Percentiles rank a stretch among this genome's conserved stretches.
Conservation (phyloP, 1,284 basidiomycete species). For the Papiliotrema flavescens region DNA sequence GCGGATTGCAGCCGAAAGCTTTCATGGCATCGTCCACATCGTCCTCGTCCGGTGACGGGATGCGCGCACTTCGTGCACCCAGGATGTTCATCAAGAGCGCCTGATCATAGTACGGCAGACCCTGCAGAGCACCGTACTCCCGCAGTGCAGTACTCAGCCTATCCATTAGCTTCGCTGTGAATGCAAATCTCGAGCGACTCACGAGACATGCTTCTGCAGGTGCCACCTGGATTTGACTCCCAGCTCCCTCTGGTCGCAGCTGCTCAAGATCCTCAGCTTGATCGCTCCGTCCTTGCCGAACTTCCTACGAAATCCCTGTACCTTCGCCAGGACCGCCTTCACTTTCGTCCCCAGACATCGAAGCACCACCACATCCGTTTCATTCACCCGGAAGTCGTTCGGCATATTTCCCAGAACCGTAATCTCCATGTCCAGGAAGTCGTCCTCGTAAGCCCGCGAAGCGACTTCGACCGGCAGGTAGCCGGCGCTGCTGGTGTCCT, state of each 20-base stretch:
- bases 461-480: conserved; percentile 65
- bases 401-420: conserved; percentile 54
- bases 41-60: conserved; percentile 53
- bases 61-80: conserved; percentile 58
- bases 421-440: conserved; percentile 45
- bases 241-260: conserved; percentile 45
- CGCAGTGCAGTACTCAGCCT: conserved; percentile 88
- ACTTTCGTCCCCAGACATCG: conserved; percentile 49
- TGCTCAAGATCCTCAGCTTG: conserved; percentile 51
- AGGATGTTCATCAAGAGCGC: conserved; percentile 64
- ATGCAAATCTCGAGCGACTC: conserved; percentile 21
- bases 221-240: conserved; percentile 62
- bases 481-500: conserved; percentile 62
- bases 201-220: conserved; percentile 80
- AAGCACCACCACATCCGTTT: conserved; percentile 76
- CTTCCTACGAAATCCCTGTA: conserved; percentile 61
- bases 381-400: conserved; percentile 69
- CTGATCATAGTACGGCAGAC: conserved; percentile 73
- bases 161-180: neutral
- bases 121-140: conserved; percentile 84
- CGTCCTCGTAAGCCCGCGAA: conserved; percentile 51
- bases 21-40: conserved; percentile 67
- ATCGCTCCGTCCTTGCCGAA: conserved; percentile 50
- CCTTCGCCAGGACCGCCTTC: conserved; percentile 64
- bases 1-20: conserved; percentile 78